Evolutionary conservation across 495 filamentous ascomycete species (phyloP), one percentile per base, ranked within the genome.

Genomic region (Penicillium atrosanguineum): DNA sequence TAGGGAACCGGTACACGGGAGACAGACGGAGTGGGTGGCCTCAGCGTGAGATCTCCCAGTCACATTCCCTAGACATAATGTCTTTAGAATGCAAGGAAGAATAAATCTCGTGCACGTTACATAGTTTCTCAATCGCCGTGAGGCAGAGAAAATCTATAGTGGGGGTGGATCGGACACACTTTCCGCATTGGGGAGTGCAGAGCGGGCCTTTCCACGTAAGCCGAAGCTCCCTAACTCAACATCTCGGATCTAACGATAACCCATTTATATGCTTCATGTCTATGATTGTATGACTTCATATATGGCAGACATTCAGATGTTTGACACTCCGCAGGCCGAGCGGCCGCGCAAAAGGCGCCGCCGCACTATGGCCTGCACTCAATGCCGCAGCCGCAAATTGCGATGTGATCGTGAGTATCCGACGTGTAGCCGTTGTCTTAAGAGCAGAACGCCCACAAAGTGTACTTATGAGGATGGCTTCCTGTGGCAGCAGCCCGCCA

Each of bases 331-430:
- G 23, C 62, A 55, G 37, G 51, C 53, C 8, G 64, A 69, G 6
- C 65, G 73, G 45, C 66, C 69, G 47, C 70, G 73, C 23, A 77
- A 77, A 62, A 57, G 74, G 28, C 68, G 70, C 46, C 59, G 74
- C 15, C 69, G 72, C 19, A 75, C 73, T 7, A 68, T 73, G 56
- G 66, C 73, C 16, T 77, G 75, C 57, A 70, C 69, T 38, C 69
- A 79, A 46, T 89, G 86, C 53, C 84, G 86, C 56, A 79, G 79
- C 52, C 73, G 85, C 48, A 89, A 89, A 69, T 80, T 88, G 60
- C 84, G 82, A 60, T 89, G 86, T 65, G 83, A 88, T 61, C 81
- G 84, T 40, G 75, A 78, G 38, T 85, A 83, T 64, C 85, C 86
- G 18, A 62, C 69, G 0, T 89, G 86, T 57, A 75, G 79, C 42